A percentile compares a stretch with the other conserved stretches of the same genome.
Evolutionary conservation across 2,329 filamentous ascomycete species (phyloP).

Genomic region (Trichoderma brevicompactum): DNA sequence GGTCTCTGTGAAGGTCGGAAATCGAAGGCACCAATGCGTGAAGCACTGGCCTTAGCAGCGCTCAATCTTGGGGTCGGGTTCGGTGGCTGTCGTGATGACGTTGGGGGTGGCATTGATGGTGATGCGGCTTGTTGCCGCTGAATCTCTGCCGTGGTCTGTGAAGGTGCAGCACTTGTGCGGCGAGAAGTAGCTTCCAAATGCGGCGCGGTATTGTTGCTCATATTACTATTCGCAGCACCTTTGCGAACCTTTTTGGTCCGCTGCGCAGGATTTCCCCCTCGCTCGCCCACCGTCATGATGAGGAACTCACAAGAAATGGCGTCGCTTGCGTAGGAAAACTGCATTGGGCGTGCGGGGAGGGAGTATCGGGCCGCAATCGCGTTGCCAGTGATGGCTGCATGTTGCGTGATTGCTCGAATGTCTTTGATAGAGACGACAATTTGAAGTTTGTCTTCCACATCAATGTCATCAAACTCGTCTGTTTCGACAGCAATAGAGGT

Average conservation of each 20-base stretch:
- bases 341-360: conserved; percentile 70
- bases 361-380: conserved; percentile 72
- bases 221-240: conserved; percentile 39
- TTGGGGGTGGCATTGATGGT: conserved; percentile 31
- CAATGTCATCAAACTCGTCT: conserved; percentile 76
- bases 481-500: conserved; percentile 78
- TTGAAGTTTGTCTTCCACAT: conserved; percentile 74
- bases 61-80: conserved; percentile 43
- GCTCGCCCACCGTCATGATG: conserved; percentile 79
- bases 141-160: conserved; percentile 37
- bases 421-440: conserved; percentile 83
- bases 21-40: conserved; percentile 48
- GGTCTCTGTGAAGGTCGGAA: conserved; percentile 59
- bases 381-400: conserved; percentile 72
- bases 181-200: conserved; percentile 55
- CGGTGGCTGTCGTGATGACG: conserved; percentile 38
- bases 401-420: conserved; percentile 77
- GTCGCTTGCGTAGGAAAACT: conserved; percentile 70
- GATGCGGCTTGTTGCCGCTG: conserved; percentile 30
- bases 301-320: conserved; percentile 77
- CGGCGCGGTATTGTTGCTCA: conserved; percentile 36
- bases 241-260: conserved; percentile 55
- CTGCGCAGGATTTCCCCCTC: conserved; percentile 53
- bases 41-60: conserved; percentile 43
- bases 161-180: conserved; percentile 48